Evolutionary conservation across 371 early-diverging fungal genomes (phyloP).

Genomic region (Syncephalastrum monosporum): DNA sequence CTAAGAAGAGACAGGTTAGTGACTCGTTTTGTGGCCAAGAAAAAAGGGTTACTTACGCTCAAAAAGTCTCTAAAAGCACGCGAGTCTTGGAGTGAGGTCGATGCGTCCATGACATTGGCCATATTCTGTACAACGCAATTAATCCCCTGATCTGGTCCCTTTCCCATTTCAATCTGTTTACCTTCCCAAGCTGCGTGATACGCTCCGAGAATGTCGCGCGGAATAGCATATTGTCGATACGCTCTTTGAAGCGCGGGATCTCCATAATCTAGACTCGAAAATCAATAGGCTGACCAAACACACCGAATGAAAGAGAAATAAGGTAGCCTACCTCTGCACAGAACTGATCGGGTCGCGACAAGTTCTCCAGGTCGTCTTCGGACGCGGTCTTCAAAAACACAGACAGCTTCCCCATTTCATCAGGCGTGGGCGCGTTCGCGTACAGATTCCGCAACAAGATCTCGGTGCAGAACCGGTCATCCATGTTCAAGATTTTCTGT

Average conservation of each 20-base stretch:
- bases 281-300: slow-evolving; percentile 7
- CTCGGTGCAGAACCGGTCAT: slow-evolving; percentile 69
- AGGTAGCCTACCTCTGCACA: slow-evolving; percentile 68
- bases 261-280: slow-evolving; percentile 62
- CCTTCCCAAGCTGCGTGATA: slow-evolving; percentile 65
- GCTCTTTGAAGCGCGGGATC: slow-evolving; percentile 78
- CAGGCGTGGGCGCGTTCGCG: slow-evolving; percentile 66
- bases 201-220: slow-evolving; percentile 74
- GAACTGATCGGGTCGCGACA: slow-evolving; percentile 83
- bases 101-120: slow-evolving; percentile 54
- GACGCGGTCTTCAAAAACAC: slow-evolving; percentile 62
- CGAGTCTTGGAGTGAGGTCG: slow-evolving; percentile 53
- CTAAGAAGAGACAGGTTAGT: slow-evolving; percentile 33
- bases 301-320: not conserved
- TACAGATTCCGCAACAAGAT: slow-evolving; percentile 67
- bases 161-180: slow-evolving; percentile 18
- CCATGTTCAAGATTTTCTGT: slow-evolving; percentile 60
- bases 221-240: slow-evolving; percentile 74
- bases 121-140: slow-evolving; percentile 34
- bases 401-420: slow-evolving; percentile 75
- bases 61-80: slow-evolving; percentile 51
- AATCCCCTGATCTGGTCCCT: not conserved
- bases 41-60: slow-evolving; percentile 37
- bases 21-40: not conserved
- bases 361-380: slow-evolving; percentile 59